Percentiles rank a stretch among this genome's conserved stretches.
phyloP scores from a whole-genome alignment of 2,329 filamentous ascomycete species.

The Allantophomopsis lycopodina region DNA sequence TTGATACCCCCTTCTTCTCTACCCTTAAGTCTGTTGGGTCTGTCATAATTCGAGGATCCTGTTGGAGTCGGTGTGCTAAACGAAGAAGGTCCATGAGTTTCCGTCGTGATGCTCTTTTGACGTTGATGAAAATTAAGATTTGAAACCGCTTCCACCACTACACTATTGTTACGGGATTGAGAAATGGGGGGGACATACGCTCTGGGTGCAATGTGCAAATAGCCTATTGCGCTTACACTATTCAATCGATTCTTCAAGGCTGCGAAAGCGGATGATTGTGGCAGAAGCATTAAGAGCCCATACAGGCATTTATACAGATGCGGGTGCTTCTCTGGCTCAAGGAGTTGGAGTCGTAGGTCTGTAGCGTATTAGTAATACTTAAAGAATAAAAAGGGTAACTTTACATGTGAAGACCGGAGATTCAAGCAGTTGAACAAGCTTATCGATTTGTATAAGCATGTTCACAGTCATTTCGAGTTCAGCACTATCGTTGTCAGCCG shows the following conservation, averaged over 20 bases:
- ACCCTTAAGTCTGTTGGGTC: constrained; percentile 65
- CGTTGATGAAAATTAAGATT: constrained; percentile 16
- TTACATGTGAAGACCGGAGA: constrained; percentile 95
- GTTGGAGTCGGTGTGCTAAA: constrained; percentile 31
- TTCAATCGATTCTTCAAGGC: constrained; percentile 93
- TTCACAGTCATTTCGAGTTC: constrained; percentile 99
- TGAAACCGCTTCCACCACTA: constrained; percentile 15
- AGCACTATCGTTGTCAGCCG: constrained; percentile 41
- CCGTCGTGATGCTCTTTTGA: constrained; percentile 12
- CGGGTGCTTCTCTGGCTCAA: constrained; percentile 90
- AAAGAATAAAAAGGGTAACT: constrained; percentile 15
- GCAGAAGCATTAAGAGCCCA: constrained; percentile 92
- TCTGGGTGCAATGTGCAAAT: constrained; percentile 71
- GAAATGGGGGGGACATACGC: constrained; percentile 42
- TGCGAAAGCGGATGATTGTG: constrained; percentile 92
- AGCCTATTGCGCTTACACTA: constrained; percentile 93
- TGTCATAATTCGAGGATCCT: constrained; percentile 46
- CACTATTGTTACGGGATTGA: constrained; percentile 20
- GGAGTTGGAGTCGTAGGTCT: constrained; percentile 87
- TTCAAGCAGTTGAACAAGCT: constrained; percentile 90
- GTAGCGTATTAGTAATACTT: constrained; percentile 7
- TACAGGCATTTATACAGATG: constrained; percentile 97
- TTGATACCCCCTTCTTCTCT: constrained; percentile 73
- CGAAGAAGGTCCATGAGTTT: constrained; percentile 15
- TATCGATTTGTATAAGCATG: constrained; percentile 97